phyloP scores from a whole-genome alignment of 2,329 filamentous ascomycete genomes.

The Microcera coccophila region DNA sequence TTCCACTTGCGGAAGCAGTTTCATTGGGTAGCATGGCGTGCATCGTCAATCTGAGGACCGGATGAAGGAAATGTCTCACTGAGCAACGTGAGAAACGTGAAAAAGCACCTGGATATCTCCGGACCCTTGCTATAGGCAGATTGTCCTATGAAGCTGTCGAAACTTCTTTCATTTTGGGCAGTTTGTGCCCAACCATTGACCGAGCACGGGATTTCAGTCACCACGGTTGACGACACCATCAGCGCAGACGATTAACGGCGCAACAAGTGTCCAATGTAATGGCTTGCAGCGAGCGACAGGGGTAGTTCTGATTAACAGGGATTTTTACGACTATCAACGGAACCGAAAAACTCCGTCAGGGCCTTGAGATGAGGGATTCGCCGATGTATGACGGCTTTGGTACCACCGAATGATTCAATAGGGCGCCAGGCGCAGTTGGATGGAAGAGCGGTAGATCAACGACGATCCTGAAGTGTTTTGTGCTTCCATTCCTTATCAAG shows the following conservation, averaged over 20 bases:
- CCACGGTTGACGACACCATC: neutral
- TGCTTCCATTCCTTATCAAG: neutral
- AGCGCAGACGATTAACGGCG: slow-evolving; percentile 12
- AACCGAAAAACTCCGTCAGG: slow-evolving; percentile 6
- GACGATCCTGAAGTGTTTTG: too few species aligned
- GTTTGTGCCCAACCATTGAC: too few species aligned
- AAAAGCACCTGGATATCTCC: too few species aligned
- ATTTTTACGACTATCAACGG: slow-evolving; percentile 6
- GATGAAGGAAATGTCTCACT: too few species aligned
- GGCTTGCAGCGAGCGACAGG: slow-evolving; percentile 15
- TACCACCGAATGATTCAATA: neutral
- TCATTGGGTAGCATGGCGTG: neutral
- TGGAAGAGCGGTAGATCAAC: too few species aligned
- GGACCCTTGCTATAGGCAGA: too few species aligned
- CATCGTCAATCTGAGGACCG: too few species aligned
- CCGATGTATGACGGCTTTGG: neutral
- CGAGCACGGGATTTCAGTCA: too few species aligned
- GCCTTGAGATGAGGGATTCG: neutral
- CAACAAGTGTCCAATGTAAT: slow-evolving; percentile 3
- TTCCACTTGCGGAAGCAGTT: slow-evolving; percentile 1
- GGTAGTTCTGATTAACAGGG: slow-evolving; percentile 11
- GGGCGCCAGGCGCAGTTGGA: neutral
- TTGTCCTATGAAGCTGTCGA: too few species aligned
- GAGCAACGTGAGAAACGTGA: too few species aligned
- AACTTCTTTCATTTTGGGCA: too few species aligned